A percentile compares a stretch with the other conserved stretches of the same genome.
Conservation (phyloP, 805 yeast genomes). For the Lachancea lanzarotensis region DNA sequence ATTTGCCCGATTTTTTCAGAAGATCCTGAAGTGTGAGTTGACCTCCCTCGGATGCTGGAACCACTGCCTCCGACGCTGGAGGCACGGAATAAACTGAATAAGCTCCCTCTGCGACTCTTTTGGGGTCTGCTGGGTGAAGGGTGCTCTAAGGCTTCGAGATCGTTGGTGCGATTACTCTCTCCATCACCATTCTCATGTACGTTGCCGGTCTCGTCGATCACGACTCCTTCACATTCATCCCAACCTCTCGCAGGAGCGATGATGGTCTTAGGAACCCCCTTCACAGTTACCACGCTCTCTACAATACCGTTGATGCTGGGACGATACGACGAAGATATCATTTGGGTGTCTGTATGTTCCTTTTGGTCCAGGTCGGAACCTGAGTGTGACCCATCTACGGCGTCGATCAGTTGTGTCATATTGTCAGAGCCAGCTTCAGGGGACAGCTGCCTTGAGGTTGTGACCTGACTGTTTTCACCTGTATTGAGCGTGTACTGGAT, state of each 20-base stretch:
- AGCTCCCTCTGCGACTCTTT: slow-evolving; percentile 8
- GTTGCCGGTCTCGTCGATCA: slow-evolving; percentile 9
- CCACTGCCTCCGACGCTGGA: slow-evolving; percentile 5
- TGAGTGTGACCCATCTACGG: not conserved
- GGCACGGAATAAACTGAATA: slow-evolving; percentile 7
- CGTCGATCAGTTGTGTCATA: not conserved
- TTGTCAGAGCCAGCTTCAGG: not conserved
- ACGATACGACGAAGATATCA: slow-evolving; percentile 22
- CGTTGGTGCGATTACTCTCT: not conserved
- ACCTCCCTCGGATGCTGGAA: slow-evolving; percentile 7
- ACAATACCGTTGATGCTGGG: slow-evolving; percentile 45
- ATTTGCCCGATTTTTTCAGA: slow-evolving; percentile 3
- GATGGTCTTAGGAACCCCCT: slow-evolving; percentile 80
- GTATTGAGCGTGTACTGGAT: slow-evolving; percentile 4
- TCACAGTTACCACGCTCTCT: slow-evolving; percentile 75
- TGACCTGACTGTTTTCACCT: slow-evolving; percentile 6
- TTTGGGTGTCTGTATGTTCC: slow-evolving; percentile 5
- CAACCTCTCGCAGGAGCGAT: slow-evolving; percentile 57
- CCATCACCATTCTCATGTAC: slow-evolving; percentile 3
- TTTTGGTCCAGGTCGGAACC: not conserved
- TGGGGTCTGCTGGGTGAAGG: slow-evolving; percentile 4
- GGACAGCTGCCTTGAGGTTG: slow-evolving; percentile 4
- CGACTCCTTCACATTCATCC: slow-evolving; percentile 26
- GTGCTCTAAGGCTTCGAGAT: not conserved
- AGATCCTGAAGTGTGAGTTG: slow-evolving; percentile 6